Evolutionary conservation across 2,329 filamentous ascomycete species (phyloP).

Genomic region (Fusarium musae): DNA sequence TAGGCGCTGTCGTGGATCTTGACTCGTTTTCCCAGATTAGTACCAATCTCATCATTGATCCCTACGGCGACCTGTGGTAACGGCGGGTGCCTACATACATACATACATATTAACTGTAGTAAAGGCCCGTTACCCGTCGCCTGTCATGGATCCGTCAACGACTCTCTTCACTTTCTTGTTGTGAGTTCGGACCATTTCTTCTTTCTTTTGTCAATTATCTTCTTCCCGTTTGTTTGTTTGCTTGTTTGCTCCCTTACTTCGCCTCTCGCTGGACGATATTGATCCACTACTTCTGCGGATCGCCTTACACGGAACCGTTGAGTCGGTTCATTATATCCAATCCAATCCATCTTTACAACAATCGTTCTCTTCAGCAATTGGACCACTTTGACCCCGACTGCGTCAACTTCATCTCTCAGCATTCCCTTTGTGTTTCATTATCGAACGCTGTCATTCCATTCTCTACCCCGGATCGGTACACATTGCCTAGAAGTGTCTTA

Average conservation of each 20-base stretch:
- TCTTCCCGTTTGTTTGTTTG: constrained; percentile 18
- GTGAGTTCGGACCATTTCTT: constrained; percentile 61
- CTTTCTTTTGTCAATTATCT: constrained; percentile 29
- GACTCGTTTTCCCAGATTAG: constrained; percentile 30
- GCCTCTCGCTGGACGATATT: constrained; percentile 38
- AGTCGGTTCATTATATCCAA: constrained; percentile 19
- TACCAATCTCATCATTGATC: constrained; percentile 22
- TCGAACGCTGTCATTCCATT: constrained; percentile 40
- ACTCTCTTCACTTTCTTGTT: constrained; percentile 76
- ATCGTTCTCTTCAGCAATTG: constrained; percentile 20
- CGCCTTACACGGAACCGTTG: constrained; percentile 18
- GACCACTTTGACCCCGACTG: constrained; percentile 19
- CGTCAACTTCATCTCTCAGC: constrained; percentile 32
- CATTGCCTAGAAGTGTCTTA: constrained; percentile 41
- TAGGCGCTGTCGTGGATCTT: constrained; percentile 44
- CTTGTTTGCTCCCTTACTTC: constrained; percentile 25
- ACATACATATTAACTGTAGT: constrained; percentile 42
- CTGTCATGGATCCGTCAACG: constrained; percentile 67
- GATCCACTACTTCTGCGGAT: constrained; percentile 17
- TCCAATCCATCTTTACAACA: not conserved
- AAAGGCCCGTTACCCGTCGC: constrained; percentile 21
- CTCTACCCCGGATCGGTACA: constrained; percentile 35
- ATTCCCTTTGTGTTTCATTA: constrained; percentile 43
- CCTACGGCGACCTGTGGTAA: constrained; percentile 20
- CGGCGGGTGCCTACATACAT: constrained; percentile 30